Evolutionary conservation across 2,329 filamentous ascomycete genomes (phyloP).

Genomic region (Nakataea oryzae): DNA sequence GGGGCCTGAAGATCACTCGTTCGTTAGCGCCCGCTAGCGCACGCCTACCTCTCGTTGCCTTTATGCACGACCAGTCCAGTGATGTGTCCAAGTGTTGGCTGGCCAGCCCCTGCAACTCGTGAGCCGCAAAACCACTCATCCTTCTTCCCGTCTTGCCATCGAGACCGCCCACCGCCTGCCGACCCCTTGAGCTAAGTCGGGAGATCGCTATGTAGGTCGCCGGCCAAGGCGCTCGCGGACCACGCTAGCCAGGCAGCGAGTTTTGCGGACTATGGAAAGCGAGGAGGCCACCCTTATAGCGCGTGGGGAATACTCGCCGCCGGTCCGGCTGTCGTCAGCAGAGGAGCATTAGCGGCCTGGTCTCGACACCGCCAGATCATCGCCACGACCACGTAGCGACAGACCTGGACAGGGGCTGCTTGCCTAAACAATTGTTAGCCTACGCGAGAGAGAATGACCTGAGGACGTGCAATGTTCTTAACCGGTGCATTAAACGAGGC

Average conservation of each 20-base stretch:
- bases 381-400: neutral
- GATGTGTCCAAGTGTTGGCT: no score
- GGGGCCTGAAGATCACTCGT: no score
- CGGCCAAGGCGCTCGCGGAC: no score
- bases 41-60: neutral
- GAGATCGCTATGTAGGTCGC: no score
- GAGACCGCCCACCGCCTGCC: neutral
- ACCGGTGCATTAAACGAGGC: neutral
- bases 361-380: neutral
- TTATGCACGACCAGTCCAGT: neutral
- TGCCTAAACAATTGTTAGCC: neutral
- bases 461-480: neutral
- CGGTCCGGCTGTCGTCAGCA: neutral
- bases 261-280: no score
- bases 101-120: no score
- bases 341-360: neutral
- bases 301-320: neutral
- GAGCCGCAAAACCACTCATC: neutral
- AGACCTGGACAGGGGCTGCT: neutral
- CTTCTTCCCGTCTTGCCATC: neutral
- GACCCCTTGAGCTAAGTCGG: neutral
- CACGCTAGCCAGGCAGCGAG: no score
- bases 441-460: neutral
- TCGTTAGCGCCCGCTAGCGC: no score
- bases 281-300: neutral